Conservation (phyloP, 2,329 filamentous ascomycete genomes). For the Thermothelomyces thermophilus region DNA sequence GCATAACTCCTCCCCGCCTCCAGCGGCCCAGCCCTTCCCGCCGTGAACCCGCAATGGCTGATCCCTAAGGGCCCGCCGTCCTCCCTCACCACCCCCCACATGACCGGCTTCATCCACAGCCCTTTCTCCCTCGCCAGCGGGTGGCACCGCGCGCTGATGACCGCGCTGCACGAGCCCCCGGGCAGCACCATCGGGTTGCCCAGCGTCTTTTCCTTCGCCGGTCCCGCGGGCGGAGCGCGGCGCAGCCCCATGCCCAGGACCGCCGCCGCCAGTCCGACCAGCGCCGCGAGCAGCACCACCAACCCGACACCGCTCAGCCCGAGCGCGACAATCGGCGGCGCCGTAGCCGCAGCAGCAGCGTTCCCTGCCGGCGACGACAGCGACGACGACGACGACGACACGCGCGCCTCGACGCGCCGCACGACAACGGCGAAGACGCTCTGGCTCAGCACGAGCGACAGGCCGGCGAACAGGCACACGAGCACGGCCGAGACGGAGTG, state of each 20-base stretch:
- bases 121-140: constrained; percentile 23
- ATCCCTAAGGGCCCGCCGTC: constrained; percentile 31
- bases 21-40: constrained; percentile 30
- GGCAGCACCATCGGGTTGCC: constrained; percentile 45
- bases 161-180: constrained; percentile 45
- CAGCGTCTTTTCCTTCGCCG: constrained; percentile 30
- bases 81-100: constrained; percentile 42
- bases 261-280: constrained; percentile 34
- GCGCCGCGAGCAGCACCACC: constrained; percentile 35
- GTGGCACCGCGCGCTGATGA: constrained; percentile 46
- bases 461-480: constrained; percentile 36
- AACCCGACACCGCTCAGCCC: constrained; percentile 40
- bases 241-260: constrained; percentile 36
- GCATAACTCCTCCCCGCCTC: constrained; percentile 36
- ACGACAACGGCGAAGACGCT: constrained; percentile 34
- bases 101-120: constrained; percentile 34
- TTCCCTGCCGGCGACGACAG: background rate
- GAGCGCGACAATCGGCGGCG: constrained; percentile 28
- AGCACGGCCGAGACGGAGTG: constrained; percentile 40
- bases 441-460: constrained; percentile 42
- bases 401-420: constrained; percentile 20
- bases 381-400: background rate
- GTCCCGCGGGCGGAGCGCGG: constrained; percentile 32
- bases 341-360: background rate
- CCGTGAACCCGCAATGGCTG: constrained; percentile 41